These are phyloP conservation scores for Aspergillus ellipticus DNA, from an alignment of 495 filamentous ascomycete species.

Conservation along the genomic window DNA sequence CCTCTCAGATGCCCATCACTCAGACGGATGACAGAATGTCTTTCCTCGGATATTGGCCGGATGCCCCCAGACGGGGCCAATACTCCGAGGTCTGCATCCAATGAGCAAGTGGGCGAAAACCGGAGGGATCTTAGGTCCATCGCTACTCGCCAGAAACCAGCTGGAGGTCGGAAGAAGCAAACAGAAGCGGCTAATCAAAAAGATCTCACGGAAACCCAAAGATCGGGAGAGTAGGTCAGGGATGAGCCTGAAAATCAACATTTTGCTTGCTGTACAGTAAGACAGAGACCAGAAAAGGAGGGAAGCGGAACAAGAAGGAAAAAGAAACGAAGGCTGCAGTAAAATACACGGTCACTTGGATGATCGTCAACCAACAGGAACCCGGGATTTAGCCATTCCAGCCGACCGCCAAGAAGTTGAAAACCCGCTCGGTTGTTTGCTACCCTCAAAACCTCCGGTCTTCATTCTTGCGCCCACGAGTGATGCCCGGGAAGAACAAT, in stretches of 20 bases:
- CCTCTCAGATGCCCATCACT: background rate
- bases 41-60: background rate
- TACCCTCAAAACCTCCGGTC: conserved; percentile 1
- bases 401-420: conserved; percentile 5
- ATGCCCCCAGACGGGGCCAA: too few relatives aligned
- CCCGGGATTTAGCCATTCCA: conserved; percentile 18
- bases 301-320: conserved; percentile 9
- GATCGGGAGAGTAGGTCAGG: background rate
- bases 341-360: background rate
- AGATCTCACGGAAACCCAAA: background rate
- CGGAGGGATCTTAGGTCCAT: conserved; percentile 1
- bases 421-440: conserved; percentile 5
- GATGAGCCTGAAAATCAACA: background rate
- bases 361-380: conserved; percentile 9
- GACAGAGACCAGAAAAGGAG: background rate
- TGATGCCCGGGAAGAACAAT: conserved; percentile 30
- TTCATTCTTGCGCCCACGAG: conserved; percentile 11
- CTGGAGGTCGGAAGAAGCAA: conserved; percentile 4
- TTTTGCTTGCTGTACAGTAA: background rate
- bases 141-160: conserved; percentile 1
- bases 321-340: conserved; percentile 11
- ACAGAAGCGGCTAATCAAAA: conserved; percentile 7
- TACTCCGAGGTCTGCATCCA: conserved; percentile 11
- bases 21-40: background rate
- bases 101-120: conserved; percentile 10